A percentile compares a stretch with the other conserved stretches of the same genome.
These are phyloP conservation scores for Claviceps sp. DNA, from an alignment of 2,329 filamentous ascomycete genomes.

Conservation along the genomic window DNA sequence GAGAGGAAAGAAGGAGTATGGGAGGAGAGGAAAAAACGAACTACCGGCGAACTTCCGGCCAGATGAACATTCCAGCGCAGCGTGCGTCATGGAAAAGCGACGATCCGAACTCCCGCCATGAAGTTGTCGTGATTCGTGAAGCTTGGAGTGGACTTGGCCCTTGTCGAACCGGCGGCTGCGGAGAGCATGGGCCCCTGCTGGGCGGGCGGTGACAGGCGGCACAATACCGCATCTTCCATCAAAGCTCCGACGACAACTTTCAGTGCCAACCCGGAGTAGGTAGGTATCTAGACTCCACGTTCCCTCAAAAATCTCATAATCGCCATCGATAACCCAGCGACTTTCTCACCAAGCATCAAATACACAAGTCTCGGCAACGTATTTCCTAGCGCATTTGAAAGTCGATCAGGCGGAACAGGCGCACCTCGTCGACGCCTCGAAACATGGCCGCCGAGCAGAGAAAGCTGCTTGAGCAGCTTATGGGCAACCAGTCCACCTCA, in stretches of 20 bases:
- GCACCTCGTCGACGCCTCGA: not conserved
- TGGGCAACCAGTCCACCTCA: slow-evolving; percentile 61
- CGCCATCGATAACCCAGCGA: not conserved
- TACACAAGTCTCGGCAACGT: no score
- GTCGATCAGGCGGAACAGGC: not conserved
- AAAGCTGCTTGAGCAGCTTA: slow-evolving; percentile 95
- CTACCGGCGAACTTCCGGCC: slow-evolving; percentile 8
- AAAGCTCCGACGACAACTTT: not conserved
- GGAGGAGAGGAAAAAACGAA: not conserved
- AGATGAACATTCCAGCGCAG: slow-evolving; percentile 12
- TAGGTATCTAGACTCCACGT: not conserved
- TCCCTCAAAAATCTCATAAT: not conserved
- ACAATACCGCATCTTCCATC: not conserved
- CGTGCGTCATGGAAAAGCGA: not conserved
- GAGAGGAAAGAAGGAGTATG: not conserved
- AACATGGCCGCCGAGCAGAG: slow-evolving; percentile 91
- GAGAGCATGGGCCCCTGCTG: slow-evolving; percentile 1
- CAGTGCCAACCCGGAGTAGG: not conserved
- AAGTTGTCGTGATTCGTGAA: not conserved
- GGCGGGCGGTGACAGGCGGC: slow-evolving; percentile 12
- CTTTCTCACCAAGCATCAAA: not conserved
- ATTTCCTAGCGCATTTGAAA: no score
- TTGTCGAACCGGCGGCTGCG: not conserved
- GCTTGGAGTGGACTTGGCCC: not conserved
- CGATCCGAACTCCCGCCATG: slow-evolving; percentile 1